Percentiles rank a stretch among this genome's conserved stretches.
Evolutionary conservation across 805 yeast genomes (phyloP).

Genomic region (Candida boidinii): DNA sequence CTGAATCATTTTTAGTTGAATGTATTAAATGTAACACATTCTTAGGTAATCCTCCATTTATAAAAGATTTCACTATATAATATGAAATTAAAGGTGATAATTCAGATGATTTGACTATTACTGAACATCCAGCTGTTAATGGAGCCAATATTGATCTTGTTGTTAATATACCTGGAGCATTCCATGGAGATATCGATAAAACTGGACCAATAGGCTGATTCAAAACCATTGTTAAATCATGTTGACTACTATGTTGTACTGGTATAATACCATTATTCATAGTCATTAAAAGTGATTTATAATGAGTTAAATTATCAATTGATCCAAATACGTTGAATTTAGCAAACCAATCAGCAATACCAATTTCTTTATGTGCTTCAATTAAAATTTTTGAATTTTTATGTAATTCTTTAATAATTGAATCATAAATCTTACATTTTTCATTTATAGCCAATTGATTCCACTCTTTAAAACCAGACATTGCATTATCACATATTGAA

Average conservation of each 20-base stretch:
- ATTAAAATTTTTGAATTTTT: slow-evolving; percentile 8
- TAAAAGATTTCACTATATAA: slow-evolving; percentile 24
- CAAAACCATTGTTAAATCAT: slow-evolving; percentile 17
- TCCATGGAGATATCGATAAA: slow-evolving; percentile 39
- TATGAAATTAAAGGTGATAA: slow-evolving; percentile 27
- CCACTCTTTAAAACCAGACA: slow-evolving; percentile 14
- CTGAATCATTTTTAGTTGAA: slow-evolving; percentile 18
- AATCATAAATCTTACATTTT: slow-evolving; percentile 8
- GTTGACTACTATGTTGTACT: slow-evolving; percentile 4
- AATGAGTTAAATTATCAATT: slow-evolving; percentile 23
- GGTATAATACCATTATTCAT: slow-evolving; percentile 14
- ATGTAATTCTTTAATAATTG: slow-evolving; percentile 5
- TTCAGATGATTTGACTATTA: slow-evolving; percentile 32
- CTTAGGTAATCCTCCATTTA: slow-evolving; percentile 31
- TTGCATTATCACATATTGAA: slow-evolving; percentile 8
- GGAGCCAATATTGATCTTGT: slow-evolving; percentile 34
- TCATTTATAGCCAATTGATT: slow-evolving; percentile 2
- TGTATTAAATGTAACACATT: slow-evolving; percentile 28
- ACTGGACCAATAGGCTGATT: slow-evolving; percentile 38
- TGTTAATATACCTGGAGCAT: slow-evolving; percentile 35
- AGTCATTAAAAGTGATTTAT: slow-evolving; percentile 14
- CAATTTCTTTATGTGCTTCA: slow-evolving; percentile 23
- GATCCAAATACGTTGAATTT: slow-evolving; percentile 24
- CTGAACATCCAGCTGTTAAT: slow-evolving; percentile 41
- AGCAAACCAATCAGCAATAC: slow-evolving; percentile 28